Conservation (phyloP, 2,329 filamentous ascomycete species). For the Cladophialophora chaetospira region DNA sequence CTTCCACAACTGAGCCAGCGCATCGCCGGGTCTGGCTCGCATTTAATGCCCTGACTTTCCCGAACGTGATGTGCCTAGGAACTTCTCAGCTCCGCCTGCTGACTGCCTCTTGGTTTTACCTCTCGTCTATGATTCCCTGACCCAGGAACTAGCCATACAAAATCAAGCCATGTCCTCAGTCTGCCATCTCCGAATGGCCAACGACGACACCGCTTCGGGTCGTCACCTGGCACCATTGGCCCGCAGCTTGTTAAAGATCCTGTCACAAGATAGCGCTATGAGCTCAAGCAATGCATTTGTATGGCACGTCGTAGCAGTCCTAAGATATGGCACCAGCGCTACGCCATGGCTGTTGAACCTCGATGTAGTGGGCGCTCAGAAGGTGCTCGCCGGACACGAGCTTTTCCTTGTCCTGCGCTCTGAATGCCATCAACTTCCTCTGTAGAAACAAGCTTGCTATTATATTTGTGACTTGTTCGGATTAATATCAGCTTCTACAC, state of each 20-base stretch:
- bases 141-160: conserved; percentile 10
- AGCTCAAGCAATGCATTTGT: conserved; percentile 2
- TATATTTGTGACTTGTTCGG: conserved; percentile 13
- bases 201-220: conserved; percentile 22
- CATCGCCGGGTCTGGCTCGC: conserved; percentile 28
- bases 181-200: conserved; percentile 7
- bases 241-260: conserved; percentile 13
- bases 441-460: background rate
- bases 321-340: conserved; percentile 11
- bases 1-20: conserved; percentile 19
- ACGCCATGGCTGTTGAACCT: background rate
- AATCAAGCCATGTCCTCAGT: conserved; percentile 8
- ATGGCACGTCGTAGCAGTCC: background rate
- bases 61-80: conserved; percentile 4
- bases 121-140: conserved; percentile 6
- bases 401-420: background rate
- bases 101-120: conserved; percentile 19
- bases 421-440: background rate
- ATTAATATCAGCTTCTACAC: conserved; percentile 24
- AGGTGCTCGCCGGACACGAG: background rate
- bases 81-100: conserved; percentile 18
- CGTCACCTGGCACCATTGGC: conserved; percentile 17
- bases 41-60: conserved; percentile 25
- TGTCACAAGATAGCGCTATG: conserved; percentile 26
- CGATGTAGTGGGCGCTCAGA: conserved; percentile 6